Conservation (phyloP, 2,329 filamentous ascomycete species). For the Phaeosphaeria sp. region DNA sequence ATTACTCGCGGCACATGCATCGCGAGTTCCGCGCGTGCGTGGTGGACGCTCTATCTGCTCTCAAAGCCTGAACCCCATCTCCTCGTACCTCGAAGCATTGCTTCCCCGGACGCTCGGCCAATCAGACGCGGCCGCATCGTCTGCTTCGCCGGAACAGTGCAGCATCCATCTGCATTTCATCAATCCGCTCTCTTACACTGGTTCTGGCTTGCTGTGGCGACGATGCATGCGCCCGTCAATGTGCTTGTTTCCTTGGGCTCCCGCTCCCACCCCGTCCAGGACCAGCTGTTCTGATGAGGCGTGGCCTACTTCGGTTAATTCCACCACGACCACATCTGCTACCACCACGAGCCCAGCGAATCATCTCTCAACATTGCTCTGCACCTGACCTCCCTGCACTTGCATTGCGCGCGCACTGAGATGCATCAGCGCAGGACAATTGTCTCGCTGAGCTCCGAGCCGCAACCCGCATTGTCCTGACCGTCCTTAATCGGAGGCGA, state of each 20-base stretch:
- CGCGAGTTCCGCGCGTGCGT: slow-evolving; percentile 9
- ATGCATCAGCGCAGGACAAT: not conserved
- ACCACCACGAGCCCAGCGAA: not conserved
- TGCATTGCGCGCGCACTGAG: not conserved
- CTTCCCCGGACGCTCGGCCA: not conserved
- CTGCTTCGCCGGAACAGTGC: slow-evolving; percentile 6
- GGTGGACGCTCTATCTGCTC: slow-evolving; percentile 8
- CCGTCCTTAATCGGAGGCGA: slow-evolving; percentile 25
- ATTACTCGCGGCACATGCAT: slow-evolving; percentile 12
- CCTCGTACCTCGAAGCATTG: slow-evolving; percentile 18
- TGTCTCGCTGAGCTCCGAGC: not conserved
- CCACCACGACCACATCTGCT: slow-evolving; percentile 7
- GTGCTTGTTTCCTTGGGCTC: slow-evolving; percentile 6
- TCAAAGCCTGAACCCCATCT: slow-evolving; percentile 19
- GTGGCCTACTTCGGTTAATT: slow-evolving; percentile 21
- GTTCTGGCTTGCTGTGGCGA: not conserved
- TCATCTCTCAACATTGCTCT: not conserved
- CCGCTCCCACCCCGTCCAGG: slow-evolving; percentile 1
- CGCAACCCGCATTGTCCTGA: slow-evolving; percentile 14
- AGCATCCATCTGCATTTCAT: slow-evolving; percentile 16
- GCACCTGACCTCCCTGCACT: not conserved
- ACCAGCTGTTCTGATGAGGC: slow-evolving; percentile 18
- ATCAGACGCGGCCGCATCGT: not conserved
- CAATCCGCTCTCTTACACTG: not conserved
- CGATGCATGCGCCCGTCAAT: not conserved